Evolutionary conservation across 768 basidiomycete genomes (phyloP), one percentile per base, ranked within the genome.

Genomic region (Boletales sp.): DNA sequence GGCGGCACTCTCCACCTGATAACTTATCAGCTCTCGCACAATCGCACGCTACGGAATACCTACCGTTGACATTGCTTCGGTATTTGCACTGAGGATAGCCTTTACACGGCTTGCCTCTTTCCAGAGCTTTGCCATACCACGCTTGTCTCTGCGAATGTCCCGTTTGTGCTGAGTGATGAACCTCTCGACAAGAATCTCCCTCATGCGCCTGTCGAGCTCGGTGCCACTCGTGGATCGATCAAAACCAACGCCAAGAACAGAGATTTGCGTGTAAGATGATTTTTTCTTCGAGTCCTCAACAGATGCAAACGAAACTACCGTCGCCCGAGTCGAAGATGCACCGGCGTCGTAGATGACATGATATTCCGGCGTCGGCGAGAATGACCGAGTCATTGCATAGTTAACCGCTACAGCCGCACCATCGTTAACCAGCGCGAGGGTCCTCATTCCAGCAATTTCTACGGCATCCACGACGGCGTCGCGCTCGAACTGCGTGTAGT

Each of bases 291-390:
- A 34, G 53, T 79, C 71, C 46, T 78, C 77, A 15, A 65, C 65
- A 5, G 73, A 55, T 17, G 75, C 69, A 69, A 94, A 88, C 5
- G 79, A 76, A 18, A 84, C 88, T 24, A 94, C 70, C 0, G 90
- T 92, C 1, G 91, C 90, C 27, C 82, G 77, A 37, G 86, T 84
- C 5, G 87, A 78, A 1, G 85, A 86, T 6, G 95, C 90, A 38
- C 97, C 97, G 1, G 93, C 90, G 60, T 98, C 97, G 69, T 89
- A 99, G 51, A 99, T 84, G 57, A 99, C 69, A 64, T 98, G 94
- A 66, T 86, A 81, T 62, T 94, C 87, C 0, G 84, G 82, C 2
- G 71, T 72, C 0, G 86, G 72, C 4, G 68, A 54, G 74, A 98
- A 98, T 2, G 83, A 77, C 42, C 95, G 82, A 2, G 94, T 93